These are phyloP conservation scores for Diospyros kaki DNA, from an alignment of 148 eudicot genomes.

Conservation along the genomic window DNA sequence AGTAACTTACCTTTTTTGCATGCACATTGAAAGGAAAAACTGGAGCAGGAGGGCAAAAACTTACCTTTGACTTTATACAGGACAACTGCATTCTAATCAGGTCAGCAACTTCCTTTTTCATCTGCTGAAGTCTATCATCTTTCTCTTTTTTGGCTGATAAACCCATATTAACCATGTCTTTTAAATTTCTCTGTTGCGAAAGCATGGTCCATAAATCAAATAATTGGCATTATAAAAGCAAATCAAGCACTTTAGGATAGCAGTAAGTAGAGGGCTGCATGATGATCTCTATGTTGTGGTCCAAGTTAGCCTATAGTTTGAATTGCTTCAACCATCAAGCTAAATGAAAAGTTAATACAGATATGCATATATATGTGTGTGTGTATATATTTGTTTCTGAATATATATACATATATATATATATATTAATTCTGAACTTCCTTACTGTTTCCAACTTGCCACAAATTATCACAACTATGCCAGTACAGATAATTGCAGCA, in stretches of 20 bases:
- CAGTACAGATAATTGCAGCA: neutral
- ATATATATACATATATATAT: too few relatives aligned
- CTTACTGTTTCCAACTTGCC: neutral
- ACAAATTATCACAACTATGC: neutral
- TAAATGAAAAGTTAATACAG: neutral
- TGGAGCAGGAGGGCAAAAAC: neutral
- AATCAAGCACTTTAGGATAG: neutral
- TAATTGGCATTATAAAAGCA: neutral
- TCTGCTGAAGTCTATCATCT: slow-evolving; percentile 70
- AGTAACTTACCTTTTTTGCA: too few relatives aligned
- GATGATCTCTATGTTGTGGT: neutral
- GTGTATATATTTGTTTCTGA: too few relatives aligned
- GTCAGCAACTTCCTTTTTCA: slow-evolving; percentile 76
- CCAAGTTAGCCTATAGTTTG: neutral
- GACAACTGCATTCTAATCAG: slow-evolving; percentile 61
- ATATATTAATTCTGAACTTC: too few relatives aligned
- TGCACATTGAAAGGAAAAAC: too few relatives aligned
- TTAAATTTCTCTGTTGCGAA: slow-evolving; percentile 69
- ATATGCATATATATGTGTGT: too few relatives aligned
- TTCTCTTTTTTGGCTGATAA: slow-evolving; percentile 84
- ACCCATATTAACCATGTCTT: slow-evolving; percentile 63
- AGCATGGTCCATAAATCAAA: slow-evolving; percentile 8
- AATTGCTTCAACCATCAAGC: neutral
- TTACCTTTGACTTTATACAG: slow-evolving; percentile 61
- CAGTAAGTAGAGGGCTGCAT: neutral